Percentiles rank a stretch among this genome's conserved stretches.
Evolutionary conservation across 352 stramenopile species (phyloP).

Genomic region (Phytophthora pistaciae): DNA sequence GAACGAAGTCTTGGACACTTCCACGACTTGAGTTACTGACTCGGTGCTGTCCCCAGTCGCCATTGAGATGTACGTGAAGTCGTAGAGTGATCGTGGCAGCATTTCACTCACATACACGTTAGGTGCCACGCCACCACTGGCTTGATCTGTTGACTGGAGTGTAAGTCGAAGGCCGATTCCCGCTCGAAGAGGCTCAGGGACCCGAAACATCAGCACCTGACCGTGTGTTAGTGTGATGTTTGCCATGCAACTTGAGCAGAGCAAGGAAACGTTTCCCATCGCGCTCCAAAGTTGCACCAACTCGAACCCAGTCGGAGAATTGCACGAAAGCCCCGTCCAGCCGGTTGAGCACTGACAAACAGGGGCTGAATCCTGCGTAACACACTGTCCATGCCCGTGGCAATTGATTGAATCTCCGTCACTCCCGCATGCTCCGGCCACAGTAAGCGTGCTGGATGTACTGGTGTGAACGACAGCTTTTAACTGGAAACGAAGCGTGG

Average conservation of each 20-base stretch:
- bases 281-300: conserved; percentile 66
- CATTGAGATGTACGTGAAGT: conserved; percentile 74
- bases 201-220: conserved; percentile 70
- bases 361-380: conserved; percentile 35
- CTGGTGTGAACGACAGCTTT: conserved; percentile 49
- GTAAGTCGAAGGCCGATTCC: conserved; percentile 51
- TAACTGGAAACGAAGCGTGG: conserved; percentile 52
- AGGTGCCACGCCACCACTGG: conserved; percentile 27
- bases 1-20: conserved; percentile 60
- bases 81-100: conserved; percentile 74
- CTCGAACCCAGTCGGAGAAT: conserved; percentile 65
- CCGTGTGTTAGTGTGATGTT: conserved; percentile 57
- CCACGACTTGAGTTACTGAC: conserved; percentile 41
- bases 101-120: conserved; percentile 81
- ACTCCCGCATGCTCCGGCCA: conserved; percentile 7
- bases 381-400: conserved; percentile 60
- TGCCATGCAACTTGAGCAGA: conserved; percentile 61
- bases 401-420: conserved; percentile 47
- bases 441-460: not conserved
- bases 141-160: conserved; percentile 28
- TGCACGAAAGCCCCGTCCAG: conserved; percentile 71
- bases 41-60: conserved; percentile 27
- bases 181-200: conserved; percentile 66
- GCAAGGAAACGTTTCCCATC: conserved; percentile 53
- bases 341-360: conserved; percentile 66